These are phyloP conservation scores for Eutrema salsugineum DNA, from an alignment of 441 rosid genomes.

Conservation along the genomic window DNA sequence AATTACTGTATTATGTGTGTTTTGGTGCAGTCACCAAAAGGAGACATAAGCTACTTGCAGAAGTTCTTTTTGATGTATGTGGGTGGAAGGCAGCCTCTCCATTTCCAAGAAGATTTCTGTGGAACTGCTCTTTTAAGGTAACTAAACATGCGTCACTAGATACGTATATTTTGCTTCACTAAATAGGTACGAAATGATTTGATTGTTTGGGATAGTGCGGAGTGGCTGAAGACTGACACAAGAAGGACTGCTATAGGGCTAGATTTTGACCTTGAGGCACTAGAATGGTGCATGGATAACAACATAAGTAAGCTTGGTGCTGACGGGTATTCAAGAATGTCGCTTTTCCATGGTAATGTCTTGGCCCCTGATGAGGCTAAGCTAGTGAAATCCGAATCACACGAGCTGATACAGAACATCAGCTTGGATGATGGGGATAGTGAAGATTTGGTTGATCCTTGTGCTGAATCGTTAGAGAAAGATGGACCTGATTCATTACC, in stretches of 20 bases:
- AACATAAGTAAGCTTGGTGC: slow-evolving; percentile 62
- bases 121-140: slow-evolving; percentile 93
- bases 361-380: slow-evolving; percentile 68
- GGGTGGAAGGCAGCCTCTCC: slow-evolving; percentile 81
- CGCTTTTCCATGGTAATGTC: slow-evolving; percentile 81
- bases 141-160: neutral
- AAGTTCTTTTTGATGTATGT: slow-evolving; percentile 83
- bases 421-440: slow-evolving; percentile 32
- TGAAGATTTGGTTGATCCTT: slow-evolving; percentile 18
- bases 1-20: neutral
- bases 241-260: slow-evolving; percentile 83
- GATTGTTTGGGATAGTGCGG: slow-evolving; percentile 45
- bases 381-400: slow-evolving; percentile 45
- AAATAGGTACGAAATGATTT: neutral
- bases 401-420: slow-evolving; percentile 41
- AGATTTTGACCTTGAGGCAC: slow-evolving; percentile 85
- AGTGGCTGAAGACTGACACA: slow-evolving; percentile 78
- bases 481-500: slow-evolving; percentile 36
- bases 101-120: slow-evolving; percentile 91
- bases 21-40: slow-evolving; percentile 80
- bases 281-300: slow-evolving; percentile 78
- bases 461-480: slow-evolving; percentile 19
- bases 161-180: neutral
- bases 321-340: slow-evolving; percentile 68
- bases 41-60: slow-evolving; percentile 85